Percentiles rank a stretch among this genome's conserved stretches.
Evolutionary conservation across 2,329 filamentous ascomycete genomes (phyloP).

Genomic region (Periglandula ipomoeae): DNA sequence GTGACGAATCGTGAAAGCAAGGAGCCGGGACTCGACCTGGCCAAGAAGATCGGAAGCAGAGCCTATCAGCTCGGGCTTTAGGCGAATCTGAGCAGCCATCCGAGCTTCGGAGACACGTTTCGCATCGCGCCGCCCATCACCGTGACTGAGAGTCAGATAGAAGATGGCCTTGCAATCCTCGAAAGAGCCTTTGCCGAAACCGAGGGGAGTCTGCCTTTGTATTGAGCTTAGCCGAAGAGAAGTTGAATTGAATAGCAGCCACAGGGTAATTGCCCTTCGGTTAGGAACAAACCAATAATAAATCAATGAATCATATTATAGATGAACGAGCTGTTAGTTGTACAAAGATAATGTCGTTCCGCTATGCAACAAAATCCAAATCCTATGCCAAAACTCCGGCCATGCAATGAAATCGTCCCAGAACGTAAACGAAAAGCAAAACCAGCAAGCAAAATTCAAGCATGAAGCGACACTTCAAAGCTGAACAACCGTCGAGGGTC

Average conservation of each 20-base stretch:
- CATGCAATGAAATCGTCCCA: not conserved
- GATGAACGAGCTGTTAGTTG: not conserved
- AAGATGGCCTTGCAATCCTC: conserved; percentile 43
- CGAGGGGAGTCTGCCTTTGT: conserved; percentile 21
- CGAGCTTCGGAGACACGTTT: conserved; percentile 47
- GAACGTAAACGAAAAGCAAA: not conserved
- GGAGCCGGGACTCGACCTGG: too few relatives aligned
- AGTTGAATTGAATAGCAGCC: too few relatives aligned
- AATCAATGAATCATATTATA: not conserved
- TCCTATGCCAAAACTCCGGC: not conserved
- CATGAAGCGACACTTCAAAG: not conserved
- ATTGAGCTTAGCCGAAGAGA: too few relatives aligned
- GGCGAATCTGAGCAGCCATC: conserved; percentile 45
- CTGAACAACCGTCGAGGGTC: not conserved
- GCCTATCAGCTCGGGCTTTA: conserved; percentile 45
- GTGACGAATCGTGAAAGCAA: too few relatives aligned
- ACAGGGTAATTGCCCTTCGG: too few relatives aligned
- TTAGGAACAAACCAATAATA: not conserved
- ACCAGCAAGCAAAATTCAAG: not conserved
- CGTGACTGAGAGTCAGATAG: conserved; percentile 39
- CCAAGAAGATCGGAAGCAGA: conserved; percentile 33
- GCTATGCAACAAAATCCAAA: not conserved
- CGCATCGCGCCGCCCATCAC: conserved; percentile 53
- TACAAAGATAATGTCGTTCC: not conserved
- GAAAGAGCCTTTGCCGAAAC: conserved; percentile 42